These are phyloP conservation scores for Fusarium coicis DNA, from an alignment of 2,329 filamentous ascomycete species.

Conservation along the genomic window DNA sequence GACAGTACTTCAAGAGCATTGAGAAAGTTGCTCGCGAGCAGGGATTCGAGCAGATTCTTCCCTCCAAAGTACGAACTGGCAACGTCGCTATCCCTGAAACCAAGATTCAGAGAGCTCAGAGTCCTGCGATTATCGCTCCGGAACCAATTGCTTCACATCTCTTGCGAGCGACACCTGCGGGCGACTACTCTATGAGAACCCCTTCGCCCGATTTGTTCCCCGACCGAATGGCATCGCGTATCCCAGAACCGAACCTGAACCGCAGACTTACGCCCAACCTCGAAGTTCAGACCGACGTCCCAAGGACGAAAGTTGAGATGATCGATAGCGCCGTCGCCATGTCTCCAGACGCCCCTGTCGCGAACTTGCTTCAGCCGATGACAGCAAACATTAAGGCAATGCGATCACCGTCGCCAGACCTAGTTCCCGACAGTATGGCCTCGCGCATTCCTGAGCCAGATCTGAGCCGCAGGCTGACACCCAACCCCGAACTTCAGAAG, in stretches of 20 bases:
- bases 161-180: slow-evolving; percentile 64
- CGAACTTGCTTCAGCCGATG: slow-evolving; percentile 62
- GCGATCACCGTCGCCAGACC: slow-evolving; percentile 66
- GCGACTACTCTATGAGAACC: slow-evolving; percentile 65
- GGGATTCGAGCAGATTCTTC: slow-evolving; percentile 68
- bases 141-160: slow-evolving; percentile 67
- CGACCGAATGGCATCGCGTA: slow-evolving; percentile 70
- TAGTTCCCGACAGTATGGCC: slow-evolving; percentile 72
- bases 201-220: slow-evolving; percentile 70
- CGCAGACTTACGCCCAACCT: slow-evolving; percentile 58
- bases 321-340: slow-evolving; percentile 59
- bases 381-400: slow-evolving; percentile 65
- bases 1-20: slow-evolving; percentile 76
- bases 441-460: slow-evolving; percentile 64
- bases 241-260: slow-evolving; percentile 59
- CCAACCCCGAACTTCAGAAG: slow-evolving; percentile 59
- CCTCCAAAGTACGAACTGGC: slow-evolving; percentile 66
- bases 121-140: slow-evolving; percentile 61
- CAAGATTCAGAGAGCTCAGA: slow-evolving; percentile 56
- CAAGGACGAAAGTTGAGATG: slow-evolving; percentile 56
- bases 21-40: slow-evolving; percentile 69
- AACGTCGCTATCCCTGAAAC: slow-evolving; percentile 54
- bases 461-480: slow-evolving; percentile 58
- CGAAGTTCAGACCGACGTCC: slow-evolving; percentile 64
- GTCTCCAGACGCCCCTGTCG: slow-evolving; percentile 64